Base-by-base conservation (phyloP, 805 yeast species). In the Sugiyamaella qingdaonensis region DNA sequence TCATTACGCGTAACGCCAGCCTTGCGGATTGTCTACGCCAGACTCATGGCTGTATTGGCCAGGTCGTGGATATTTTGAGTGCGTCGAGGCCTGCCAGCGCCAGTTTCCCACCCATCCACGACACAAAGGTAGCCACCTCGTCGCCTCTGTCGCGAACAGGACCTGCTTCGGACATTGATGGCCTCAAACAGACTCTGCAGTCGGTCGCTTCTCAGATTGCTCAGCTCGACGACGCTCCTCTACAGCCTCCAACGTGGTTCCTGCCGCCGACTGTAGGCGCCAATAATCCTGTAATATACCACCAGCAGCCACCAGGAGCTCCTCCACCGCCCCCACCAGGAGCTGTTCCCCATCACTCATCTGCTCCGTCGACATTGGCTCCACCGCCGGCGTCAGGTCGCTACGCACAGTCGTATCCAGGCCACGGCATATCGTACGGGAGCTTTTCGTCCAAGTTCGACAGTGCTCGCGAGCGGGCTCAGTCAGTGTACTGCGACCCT, bases 401-500 rank as follows among this genome's bases (percentile, higher is more conserved):
- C 42, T n/a, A 31, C 33, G 19, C 18, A 42, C 52, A 27, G 39
- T 46, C 41, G 14, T 44, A 41, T 13, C 47, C 21, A 10, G 37
- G n/a, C 14, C 32, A 35, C 35, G 24, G 32, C 19, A 16, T 39
- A 33, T 39, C 51, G 16, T 31, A 41, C 36, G 31, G 19, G 43
- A 11, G 41, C 36, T 42, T 42, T 16, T 45, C 21, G 39, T 13
- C 39, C 16, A 42, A 42, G 33, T 27, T 42, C 18, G 46, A 42
- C 46, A 42, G 46, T 27, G 29, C 21, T 10, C 46, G 55, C n/a
- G 63, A 60, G 48, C 54, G 63, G 18, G 57, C 56, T 11, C 52
- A 35, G 13, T 60, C 63, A 5, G 57, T 60, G 24, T 44, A 56
- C 14, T 60, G 58, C 33, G 63, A 60, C 44, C 63, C 63, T 10